Evolutionary conservation across 495 filamentous ascomycete species (phyloP), one percentile per base, ranked within the genome.

Genomic region (Penicillium dipodomyicola): DNA sequence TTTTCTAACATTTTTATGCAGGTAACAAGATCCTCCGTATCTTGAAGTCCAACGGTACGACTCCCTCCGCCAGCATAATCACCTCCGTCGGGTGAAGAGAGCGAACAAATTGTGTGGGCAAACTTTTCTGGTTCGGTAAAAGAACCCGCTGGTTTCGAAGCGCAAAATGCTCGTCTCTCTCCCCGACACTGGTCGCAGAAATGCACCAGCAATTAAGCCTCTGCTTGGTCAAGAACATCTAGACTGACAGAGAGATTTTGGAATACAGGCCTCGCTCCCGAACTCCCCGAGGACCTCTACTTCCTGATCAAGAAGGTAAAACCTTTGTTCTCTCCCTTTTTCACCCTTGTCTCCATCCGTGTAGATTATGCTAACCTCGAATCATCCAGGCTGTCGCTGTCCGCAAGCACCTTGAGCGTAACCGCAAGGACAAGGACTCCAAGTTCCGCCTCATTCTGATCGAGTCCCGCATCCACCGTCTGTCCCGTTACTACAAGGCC

Each of bases 371-470:
- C 56, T 59, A 66, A 61, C 49, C 2, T 42, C 4, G 33, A 35
- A 32, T 20, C 12, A 32, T 32, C 33, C 35, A 92, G 91, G 93
- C 93, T 67, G 93, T 97, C 72, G 87, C 93, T 72, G 94, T 99
- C 81, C 94, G 95, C 80, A 99, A 99, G 90, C 95, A 97, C 81
- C 90, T 99, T 65, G 92, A 97, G 84, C 88, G 91, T 79, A 99
- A 99, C 86, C 92, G 94, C 77, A 99, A 99, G 85, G 94, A 97
- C 87, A 95, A 91, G 81, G 94, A 97, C 84, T 87, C 85, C 84
- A 98, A 98, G 84, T 97, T 98, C 89, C 92, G 93, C 72, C 87
- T 99, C 56, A 97, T 99, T 89, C 88, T 99, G 60, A 92, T 99
- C 81, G 94, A 99, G 87, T 97, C 94, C 71, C 91, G 95, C 75